Evolutionary conservation across 2,329 filamentous ascomycete species (phyloP), one percentile per base, ranked within the genome.

Genomic region (Didymella keratinophila): DNA sequence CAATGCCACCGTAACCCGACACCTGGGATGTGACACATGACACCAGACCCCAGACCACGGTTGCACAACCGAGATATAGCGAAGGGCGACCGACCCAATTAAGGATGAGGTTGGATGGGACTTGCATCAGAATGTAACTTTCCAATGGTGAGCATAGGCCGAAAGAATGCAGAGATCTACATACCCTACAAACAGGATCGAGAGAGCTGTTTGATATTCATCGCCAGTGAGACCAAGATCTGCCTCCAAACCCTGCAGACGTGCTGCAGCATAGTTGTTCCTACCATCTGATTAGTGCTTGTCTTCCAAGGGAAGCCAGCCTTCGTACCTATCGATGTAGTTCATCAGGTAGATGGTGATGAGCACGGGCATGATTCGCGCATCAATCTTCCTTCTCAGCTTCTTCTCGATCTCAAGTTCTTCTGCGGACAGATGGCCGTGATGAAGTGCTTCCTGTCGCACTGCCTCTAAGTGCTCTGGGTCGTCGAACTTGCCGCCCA

Each of bases 91-190:
- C 74, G 3, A 82, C 76, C 4, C 81, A 77, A 0, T 84, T 86
- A 2, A 88, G 74, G 0, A 86, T 66, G 56, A 88, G 77, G 60
- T 88, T 89, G 0, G 84, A 87, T 0, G 86, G 86, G 0, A 88
- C 73, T 68, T 88, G 85, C 81, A 87, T 87, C 12, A 87, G 72
- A 0, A 88, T 75, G 63, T 88, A 88, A 3, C 85, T 70, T 42
- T 9, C 23, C 5, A 3, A 3, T 21, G 10, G 39, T 58, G 10
- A 58, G 37, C 25, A 27, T 39, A 43, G 48, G 18, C 52, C 28
- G 11, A 32, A 44, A 3, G 37, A 20, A 3, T 51, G 20, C 18
- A 27, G 16, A 2, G 32, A 21, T 5, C 20, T 0, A 87, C 71
- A 59, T 87, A 87, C 3, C 84, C 64, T 36, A 79, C 77, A 67